Evolutionary conservation across 768 basidiomycete genomes (phyloP).

Genomic region (Serpula lacrymans): DNA sequence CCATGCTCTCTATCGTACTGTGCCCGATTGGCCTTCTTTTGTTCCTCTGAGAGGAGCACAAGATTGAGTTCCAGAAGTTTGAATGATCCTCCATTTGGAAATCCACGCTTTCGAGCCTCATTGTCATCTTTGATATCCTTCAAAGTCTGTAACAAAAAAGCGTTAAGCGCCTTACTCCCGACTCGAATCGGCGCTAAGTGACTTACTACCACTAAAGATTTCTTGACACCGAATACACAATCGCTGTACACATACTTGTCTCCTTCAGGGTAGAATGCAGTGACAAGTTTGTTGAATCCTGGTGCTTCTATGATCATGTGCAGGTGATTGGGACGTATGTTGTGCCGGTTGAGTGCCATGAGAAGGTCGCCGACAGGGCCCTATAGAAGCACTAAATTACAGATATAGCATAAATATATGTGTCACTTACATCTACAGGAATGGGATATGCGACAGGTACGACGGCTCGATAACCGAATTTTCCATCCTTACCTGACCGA

Average conservation of each 20-base stretch:
- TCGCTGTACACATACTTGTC: constrained; percentile 68
- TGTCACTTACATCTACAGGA: constrained; percentile 54
- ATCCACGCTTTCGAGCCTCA: constrained; percentile 50
- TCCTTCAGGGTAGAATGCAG: constrained; percentile 71
- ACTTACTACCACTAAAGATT: constrained; percentile 71
- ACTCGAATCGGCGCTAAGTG: constrained; percentile 1
- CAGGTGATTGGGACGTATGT: constrained; percentile 76
- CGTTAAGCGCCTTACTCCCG: too few relatives aligned
- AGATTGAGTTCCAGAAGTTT: constrained; percentile 46
- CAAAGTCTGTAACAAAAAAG: constrained; percentile 38
- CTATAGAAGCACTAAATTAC: constrained; percentile 23
- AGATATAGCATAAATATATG: constrained; percentile 7
- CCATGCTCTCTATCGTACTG: too few relatives aligned
- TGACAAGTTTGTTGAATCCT: constrained; percentile 69
- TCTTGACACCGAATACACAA: constrained; percentile 80
- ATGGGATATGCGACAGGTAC: constrained; percentile 72
- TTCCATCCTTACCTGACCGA: constrained; percentile 55
- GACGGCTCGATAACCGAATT: constrained; percentile 67
- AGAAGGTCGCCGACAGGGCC: constrained; percentile 73
- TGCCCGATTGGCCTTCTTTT: constrained; percentile 31
- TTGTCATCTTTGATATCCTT: constrained; percentile 50
- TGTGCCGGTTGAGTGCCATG: constrained; percentile 56
- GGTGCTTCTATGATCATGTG: constrained; percentile 71
- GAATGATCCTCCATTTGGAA: constrained; percentile 44
- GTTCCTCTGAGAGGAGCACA: constrained; percentile 39